Evolutionary conservation across 768 basidiomycete genomes (phyloP).

Genomic region (Hygrocybe coccinea): DNA sequence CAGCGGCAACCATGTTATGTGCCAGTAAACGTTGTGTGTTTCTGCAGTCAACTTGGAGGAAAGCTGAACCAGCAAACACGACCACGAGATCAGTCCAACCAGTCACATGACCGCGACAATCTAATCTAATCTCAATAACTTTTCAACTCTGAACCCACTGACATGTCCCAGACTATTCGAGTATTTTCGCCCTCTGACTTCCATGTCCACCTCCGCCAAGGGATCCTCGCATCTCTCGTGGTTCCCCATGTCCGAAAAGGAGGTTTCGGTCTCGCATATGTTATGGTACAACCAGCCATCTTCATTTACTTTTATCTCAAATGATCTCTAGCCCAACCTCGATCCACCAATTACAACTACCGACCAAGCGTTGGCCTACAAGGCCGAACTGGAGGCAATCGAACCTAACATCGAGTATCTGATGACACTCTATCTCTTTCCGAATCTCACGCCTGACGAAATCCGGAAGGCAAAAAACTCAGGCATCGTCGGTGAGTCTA

Average conservation of each 20-base stretch:
- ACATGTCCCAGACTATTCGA: conserved; percentile 31
- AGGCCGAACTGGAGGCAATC: conserved; percentile 63
- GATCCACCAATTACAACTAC: conserved; percentile 83
- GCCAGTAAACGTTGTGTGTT: neutral
- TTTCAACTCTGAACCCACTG: no score
- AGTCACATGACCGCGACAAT: conserved; percentile 29
- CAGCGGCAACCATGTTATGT: conserved; percentile 67
- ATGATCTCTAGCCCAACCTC: conserved; percentile 71
- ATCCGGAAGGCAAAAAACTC: conserved; percentile 81
- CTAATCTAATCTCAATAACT: neutral
- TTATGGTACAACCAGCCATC: conserved; percentile 67
- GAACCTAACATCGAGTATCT: conserved; percentile 80
- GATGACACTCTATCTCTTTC: conserved; percentile 95
- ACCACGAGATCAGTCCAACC: neutral
- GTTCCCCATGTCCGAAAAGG: conserved; percentile 86
- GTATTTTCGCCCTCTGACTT: conserved; percentile 79
- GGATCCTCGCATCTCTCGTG: conserved; percentile 73
- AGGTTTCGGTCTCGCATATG: conserved; percentile 88
- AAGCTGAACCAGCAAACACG: conserved; percentile 8
- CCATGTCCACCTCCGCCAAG: conserved; percentile 95
- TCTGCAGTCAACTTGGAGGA: conserved; percentile 2
- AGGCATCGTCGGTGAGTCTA: conserved; percentile 60
- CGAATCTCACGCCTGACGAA: conserved; percentile 84
- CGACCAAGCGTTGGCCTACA: conserved; percentile 77
- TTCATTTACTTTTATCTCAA: conserved; percentile 7